Evolutionary conservation across 1,284 basidiomycete species (phyloP).

Genomic region (Ustilago loliicola): DNA sequence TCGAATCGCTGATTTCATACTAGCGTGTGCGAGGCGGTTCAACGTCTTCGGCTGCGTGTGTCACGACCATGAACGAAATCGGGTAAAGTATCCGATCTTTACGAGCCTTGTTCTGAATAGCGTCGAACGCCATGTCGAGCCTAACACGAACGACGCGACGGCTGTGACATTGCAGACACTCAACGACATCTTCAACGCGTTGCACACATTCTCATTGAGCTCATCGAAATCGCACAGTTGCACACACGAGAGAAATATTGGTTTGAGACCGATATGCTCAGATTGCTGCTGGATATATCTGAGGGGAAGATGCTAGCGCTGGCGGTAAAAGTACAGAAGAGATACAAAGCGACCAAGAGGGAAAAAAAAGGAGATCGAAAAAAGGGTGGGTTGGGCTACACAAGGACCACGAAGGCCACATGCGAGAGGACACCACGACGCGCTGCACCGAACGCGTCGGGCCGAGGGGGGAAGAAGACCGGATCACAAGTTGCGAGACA

Average conservation of each 20-base stretch:
- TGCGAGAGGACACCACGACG: constrained; percentile 43
- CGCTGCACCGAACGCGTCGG: constrained; percentile 45
- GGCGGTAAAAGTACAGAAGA: constrained; percentile 61
- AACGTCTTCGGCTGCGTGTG: background rate
- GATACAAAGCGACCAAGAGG: constrained; percentile 55
- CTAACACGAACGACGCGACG: too few species aligned
- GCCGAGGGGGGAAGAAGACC: constrained; percentile 21
- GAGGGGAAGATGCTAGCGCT: constrained; percentile 56
- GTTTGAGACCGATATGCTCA: constrained; percentile 57
- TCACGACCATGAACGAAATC: background rate
- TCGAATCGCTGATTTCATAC: too few species aligned
- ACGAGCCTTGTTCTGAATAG: background rate
- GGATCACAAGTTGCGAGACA: background rate
- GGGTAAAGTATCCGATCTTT: background rate
- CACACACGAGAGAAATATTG: constrained; percentile 8
- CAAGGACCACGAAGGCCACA: background rate
- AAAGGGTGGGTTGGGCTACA: background rate
- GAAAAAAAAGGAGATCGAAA: constrained; percentile 15
- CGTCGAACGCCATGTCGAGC: too few species aligned
- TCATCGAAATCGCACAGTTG: background rate
- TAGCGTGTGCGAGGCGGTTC: background rate
- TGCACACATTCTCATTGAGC: background rate
- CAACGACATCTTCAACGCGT: background rate
- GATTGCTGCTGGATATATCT: constrained; percentile 63
- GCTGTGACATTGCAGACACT: too few species aligned